These are phyloP conservation scores for Citrus reticulata DNA, from an alignment of 345 rosid species.

Conservation along the genomic window DNA sequence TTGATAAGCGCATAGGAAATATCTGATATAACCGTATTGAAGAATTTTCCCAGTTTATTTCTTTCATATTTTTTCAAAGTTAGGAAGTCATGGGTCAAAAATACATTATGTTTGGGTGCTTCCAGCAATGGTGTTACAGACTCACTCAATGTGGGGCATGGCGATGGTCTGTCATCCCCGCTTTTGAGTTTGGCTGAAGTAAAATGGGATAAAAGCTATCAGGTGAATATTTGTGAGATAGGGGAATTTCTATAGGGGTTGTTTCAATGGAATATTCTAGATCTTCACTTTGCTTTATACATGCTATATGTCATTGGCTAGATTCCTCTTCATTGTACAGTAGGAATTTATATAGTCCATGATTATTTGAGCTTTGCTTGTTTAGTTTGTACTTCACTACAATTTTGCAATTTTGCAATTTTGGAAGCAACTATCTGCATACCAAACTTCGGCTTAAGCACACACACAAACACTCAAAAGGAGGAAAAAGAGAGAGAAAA, in stretches of 20 bases:
- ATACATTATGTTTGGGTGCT: background rate
- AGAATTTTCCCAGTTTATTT: background rate
- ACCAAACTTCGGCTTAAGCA: background rate
- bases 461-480: background rate
- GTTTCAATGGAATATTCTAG: background rate
- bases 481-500: background rate
- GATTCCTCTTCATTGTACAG: background rate
- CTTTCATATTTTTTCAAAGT: background rate
- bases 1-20: background rate
- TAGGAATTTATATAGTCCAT: slow-evolving; percentile 2
- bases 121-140: background rate
- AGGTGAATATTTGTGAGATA: background rate
- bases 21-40: background rate
- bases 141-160: no score
- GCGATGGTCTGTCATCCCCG: background rate
- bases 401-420: background rate
- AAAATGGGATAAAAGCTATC: background rate
- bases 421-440: background rate
- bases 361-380: background rate
- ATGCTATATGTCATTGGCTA: background rate
- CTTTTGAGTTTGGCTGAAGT: background rate
- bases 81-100: background rate
- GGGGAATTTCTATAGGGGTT: background rate
- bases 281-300: background rate
- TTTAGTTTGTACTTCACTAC: background rate